Evolutionary conservation across 139 green algal genomes (phyloP).

Genomic region (Haematococcus sp.): DNA sequence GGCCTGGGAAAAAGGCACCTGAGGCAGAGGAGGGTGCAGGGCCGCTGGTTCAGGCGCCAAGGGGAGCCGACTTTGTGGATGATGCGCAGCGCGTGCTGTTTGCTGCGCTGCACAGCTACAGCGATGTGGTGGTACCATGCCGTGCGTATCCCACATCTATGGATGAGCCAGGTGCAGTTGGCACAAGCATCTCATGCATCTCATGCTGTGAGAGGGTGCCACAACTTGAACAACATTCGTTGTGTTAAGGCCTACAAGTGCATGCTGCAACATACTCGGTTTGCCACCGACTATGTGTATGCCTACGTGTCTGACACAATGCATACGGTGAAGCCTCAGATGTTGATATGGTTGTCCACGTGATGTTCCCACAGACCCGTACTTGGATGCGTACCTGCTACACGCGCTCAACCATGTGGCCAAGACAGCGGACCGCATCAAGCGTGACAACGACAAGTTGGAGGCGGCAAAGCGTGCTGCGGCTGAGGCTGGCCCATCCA

Average conservation of each 20-base stretch:
- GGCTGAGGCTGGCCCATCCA: background rate
- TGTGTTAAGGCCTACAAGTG: no score
- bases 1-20: background rate
- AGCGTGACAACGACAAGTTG: conserved; percentile 78
- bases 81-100: conserved; percentile 56
- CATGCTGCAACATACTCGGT: no score
- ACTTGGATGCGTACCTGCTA: conserved; percentile 75
- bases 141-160: conserved; percentile 46
- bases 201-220: no score
- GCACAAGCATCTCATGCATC: no score
- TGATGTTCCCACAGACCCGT: conserved; percentile 24
- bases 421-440: conserved; percentile 77
- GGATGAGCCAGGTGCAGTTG: background rate
- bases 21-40: background rate
- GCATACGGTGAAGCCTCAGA: no score
- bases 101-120: conserved; percentile 52
- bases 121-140: conserved; percentile 51
- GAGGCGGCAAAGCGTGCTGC: conserved; percentile 9
- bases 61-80: conserved; percentile 34
- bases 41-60: background rate
- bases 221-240: no score
- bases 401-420: conserved; percentile 82
- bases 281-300: no score
- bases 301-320: no score
- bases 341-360: no score